phyloP scores from a whole-genome alignment of 139 green algal species.

The Asterochloris sp. region DNA sequence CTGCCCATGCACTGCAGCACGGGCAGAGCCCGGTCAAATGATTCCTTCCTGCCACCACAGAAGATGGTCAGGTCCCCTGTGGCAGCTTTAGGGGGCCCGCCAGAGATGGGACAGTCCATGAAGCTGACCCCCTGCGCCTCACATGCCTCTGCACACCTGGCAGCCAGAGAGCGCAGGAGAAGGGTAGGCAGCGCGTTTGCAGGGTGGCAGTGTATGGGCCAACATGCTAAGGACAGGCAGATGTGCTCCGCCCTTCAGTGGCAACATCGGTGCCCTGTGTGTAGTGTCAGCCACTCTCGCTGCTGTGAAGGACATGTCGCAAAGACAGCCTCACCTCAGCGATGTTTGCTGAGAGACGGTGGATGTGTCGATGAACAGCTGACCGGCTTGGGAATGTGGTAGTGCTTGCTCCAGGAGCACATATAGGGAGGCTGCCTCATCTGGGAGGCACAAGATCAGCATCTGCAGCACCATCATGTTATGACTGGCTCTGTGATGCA shows the following conservation, averaged over 20 bases:
- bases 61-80: slow-evolving; percentile 7
- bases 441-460: neutral
- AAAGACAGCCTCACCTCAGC: neutral
- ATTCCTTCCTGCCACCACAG: slow-evolving; percentile 1
- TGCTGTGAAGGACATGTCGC: neutral
- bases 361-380: slow-evolving; percentile 1
- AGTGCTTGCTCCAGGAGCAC: slow-evolving; percentile 1
- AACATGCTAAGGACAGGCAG: neutral
- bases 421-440: slow-evolving; percentile 5
- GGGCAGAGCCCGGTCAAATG: neutral
- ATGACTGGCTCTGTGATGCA: neutral
- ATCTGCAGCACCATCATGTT: neutral
- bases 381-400: neutral
- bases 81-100: neutral
- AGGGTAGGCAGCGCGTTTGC: neutral
- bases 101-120: slow-evolving; percentile 11
- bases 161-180: neutral
- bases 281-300: no score
- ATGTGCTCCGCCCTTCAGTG: neutral
- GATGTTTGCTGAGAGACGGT: neutral
- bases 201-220: neutral
- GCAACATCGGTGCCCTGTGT: neutral
- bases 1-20: slow-evolving; percentile 2
- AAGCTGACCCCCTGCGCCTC: neutral
- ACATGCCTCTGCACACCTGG: slow-evolving; percentile 8